Evolutionary conservation across 208 protist genomes (phyloP).

Genomic region (Leishmania tarentolae): DNA sequence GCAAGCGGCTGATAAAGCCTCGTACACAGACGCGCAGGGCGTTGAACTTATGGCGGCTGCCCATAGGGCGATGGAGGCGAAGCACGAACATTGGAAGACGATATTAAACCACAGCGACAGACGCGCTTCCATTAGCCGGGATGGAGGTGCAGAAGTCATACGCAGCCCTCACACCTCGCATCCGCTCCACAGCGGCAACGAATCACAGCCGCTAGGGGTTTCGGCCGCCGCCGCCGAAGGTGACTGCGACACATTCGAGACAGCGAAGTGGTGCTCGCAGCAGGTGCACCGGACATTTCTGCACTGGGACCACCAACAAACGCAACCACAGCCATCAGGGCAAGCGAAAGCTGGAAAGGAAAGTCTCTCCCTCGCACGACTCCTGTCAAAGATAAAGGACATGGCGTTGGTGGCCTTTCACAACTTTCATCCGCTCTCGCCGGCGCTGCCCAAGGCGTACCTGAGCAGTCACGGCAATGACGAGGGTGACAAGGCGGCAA

Average conservation of each 20-base stretch:
- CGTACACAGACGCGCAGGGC: not conserved
- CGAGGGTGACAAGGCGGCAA: not conserved
- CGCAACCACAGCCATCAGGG: too few relatives aligned
- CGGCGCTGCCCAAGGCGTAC: conserved; percentile 12
- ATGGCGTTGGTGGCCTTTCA: not conserved
- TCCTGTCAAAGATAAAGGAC: conserved; percentile 10
- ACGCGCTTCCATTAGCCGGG: not conserved
- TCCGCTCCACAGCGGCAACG: not conserved
- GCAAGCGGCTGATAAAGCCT: not conserved
- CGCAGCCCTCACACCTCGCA: not conserved
- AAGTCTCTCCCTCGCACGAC: conserved; percentile 8
- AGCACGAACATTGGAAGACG: not conserved
- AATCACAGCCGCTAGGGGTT: not conserved
- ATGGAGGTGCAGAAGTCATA: not conserved
- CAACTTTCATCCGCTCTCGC: conserved; percentile 17
- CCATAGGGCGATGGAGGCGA: not conserved
- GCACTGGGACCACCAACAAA: not conserved
- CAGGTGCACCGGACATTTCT: not conserved
- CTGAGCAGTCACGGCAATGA: not conserved
- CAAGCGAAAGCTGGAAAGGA: not conserved
- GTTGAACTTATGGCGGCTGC: not conserved
- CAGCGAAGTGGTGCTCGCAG: not conserved
- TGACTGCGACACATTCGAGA: not conserved
- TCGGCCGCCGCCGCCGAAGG: not conserved
- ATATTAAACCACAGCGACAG: not conserved